These are phyloP conservation scores for Tricholoma bakamatsutake DNA, from an alignment of 768 basidiomycete genomes.

Conservation along the genomic window DNA sequence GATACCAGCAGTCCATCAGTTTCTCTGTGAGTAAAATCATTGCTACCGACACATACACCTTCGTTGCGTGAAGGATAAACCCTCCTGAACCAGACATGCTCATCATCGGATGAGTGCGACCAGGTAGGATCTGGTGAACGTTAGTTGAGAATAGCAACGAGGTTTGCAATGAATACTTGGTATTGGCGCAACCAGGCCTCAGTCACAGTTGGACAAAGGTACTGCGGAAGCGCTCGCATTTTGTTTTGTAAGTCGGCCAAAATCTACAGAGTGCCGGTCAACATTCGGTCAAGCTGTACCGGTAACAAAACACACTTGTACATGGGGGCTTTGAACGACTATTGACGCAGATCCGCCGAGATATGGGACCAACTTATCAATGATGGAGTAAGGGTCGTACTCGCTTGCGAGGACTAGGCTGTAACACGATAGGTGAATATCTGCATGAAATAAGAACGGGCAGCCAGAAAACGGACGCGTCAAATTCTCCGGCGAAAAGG, in stretches of 20 bases:
- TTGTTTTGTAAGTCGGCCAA: slow-evolving; percentile 73
- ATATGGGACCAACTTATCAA: slow-evolving; percentile 69
- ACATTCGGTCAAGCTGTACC: neutral
- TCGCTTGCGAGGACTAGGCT: slow-evolving; percentile 79
- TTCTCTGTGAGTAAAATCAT: neutral
- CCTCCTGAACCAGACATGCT: slow-evolving; percentile 85
- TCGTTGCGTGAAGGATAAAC: slow-evolving; percentile 78
- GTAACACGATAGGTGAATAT: neutral
- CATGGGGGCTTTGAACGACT: slow-evolving; percentile 79
- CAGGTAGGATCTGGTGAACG: slow-evolving; percentile 66
- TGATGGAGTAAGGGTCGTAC: slow-evolving; percentile 79
- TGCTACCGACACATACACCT: slow-evolving; percentile 51
- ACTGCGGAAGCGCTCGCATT: slow-evolving; percentile 59
- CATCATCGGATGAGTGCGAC: slow-evolving; percentile 95
- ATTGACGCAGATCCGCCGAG: slow-evolving; percentile 82
- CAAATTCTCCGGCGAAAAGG: slow-evolving; percentile 82
- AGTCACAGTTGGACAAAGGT: slow-evolving; percentile 72
- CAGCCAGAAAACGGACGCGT: slow-evolving; percentile 49
- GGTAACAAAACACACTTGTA: slow-evolving; percentile 41
- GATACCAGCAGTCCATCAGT: neutral
- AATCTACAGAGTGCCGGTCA: slow-evolving; percentile 35
- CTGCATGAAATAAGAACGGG: neutral
- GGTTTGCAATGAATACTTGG: slow-evolving; percentile 42
- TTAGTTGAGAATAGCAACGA: neutral
- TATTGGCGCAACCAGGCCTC: slow-evolving; percentile 88